Conservation (phyloP, 441 rosid species). For the Cnidoscolus chayamansa region DNA sequence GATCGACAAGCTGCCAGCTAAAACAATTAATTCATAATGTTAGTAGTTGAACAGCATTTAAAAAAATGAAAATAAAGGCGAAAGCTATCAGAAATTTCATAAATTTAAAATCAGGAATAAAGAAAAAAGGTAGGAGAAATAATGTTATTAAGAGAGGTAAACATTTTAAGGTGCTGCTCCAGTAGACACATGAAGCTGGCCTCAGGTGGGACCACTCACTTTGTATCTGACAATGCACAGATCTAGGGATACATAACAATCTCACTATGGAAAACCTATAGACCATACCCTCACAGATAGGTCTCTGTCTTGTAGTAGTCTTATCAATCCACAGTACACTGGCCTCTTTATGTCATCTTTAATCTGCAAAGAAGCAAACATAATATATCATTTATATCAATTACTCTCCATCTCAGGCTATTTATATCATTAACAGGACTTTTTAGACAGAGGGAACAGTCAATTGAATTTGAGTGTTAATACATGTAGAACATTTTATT, state of each 20-base stretch:
- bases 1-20: constrained; percentile 98
- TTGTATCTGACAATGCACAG: background rate
- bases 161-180: background rate
- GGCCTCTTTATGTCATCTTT: constrained; percentile 86
- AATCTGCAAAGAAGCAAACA: constrained; percentile 52
- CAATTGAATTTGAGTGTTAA: background rate
- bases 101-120: background rate
- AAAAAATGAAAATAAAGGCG: constrained; percentile 5
- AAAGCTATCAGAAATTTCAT: constrained; percentile 6
- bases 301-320: constrained; percentile 77
- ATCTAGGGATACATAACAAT: constrained; percentile 1
- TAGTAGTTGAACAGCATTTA: constrained; percentile 25
- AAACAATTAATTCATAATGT: constrained; percentile 32
- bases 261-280: constrained; percentile 11
- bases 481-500: background rate
- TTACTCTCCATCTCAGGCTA: background rate
- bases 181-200: constrained; percentile 3
- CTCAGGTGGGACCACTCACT: background rate
- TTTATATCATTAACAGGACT: background rate
- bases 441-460: background rate
- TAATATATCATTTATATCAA: constrained; percentile 14
- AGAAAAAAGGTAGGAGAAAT: background rate
- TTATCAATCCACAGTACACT: constrained; percentile 85
- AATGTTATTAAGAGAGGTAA: background rate
- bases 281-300: constrained; percentile 79